phyloP scores from a whole-genome alignment of 495 filamentous ascomycete genomes.

The Aspergillus avenaceus region DNA sequence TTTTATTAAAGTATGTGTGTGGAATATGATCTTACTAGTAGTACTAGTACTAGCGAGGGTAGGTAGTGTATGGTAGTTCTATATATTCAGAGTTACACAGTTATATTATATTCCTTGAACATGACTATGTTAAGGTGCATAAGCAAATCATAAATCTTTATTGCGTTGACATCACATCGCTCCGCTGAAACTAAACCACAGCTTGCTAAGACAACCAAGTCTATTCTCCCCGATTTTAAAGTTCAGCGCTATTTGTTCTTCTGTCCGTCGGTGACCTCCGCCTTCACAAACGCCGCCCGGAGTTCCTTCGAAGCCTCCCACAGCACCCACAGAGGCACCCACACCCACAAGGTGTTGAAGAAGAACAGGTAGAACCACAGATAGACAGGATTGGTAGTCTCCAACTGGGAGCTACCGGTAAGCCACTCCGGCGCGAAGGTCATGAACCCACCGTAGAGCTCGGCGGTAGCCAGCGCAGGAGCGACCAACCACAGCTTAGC shows the following conservation, averaged over 20 bases:
- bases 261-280: not conserved
- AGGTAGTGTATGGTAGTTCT: too few relatives aligned
- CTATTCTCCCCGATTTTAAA: too few relatives aligned
- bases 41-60: too few relatives aligned
- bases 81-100: too few relatives aligned
- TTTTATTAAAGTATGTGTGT: too few relatives aligned
- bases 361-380: conserved; percentile 84
- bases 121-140: too few relatives aligned
- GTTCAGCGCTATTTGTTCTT: conserved; percentile 3
- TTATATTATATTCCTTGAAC: too few relatives aligned
- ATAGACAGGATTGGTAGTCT: conserved; percentile 81
- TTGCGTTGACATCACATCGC: too few relatives aligned
- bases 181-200: too few relatives aligned
- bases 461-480: conserved; percentile 78
- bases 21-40: too few relatives aligned
- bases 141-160: too few relatives aligned
- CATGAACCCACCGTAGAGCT: conserved; percentile 95
- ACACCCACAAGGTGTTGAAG: conserved; percentile 90
- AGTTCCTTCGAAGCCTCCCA: conserved; percentile 62
- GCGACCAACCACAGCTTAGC: conserved; percentile 65
- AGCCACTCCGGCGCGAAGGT: conserved; percentile 96
- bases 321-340: conserved; percentile 72
- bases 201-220: too few relatives aligned
- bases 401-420: conserved; percentile 67
- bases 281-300: conserved; percentile 45